A percentile compares a stretch with the other conserved stretches of the same genome.
Evolutionary conservation across 1,139 yeast species (phyloP).

Genomic region (Blastobotrys apis): DNA sequence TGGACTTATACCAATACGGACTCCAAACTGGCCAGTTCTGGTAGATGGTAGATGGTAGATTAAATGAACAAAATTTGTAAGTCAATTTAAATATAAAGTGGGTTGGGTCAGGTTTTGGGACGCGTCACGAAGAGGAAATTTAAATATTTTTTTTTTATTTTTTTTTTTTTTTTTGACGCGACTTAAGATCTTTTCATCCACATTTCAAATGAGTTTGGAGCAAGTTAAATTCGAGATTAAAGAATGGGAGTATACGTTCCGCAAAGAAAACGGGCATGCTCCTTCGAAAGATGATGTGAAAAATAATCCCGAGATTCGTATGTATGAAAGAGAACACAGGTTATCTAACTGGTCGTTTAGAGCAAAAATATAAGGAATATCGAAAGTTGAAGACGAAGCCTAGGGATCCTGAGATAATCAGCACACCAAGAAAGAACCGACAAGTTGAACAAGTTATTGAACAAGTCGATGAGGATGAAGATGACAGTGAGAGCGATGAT

Average conservation of each 20-base stretch:
- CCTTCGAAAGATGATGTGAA: constrained; percentile 57
- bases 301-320: constrained; percentile 39
- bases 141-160: too few relatives aligned
- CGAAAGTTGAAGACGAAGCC: constrained; percentile 17
- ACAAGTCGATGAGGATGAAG: constrained; percentile 6
- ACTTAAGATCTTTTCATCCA: neutral
- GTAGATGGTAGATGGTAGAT: constrained; percentile 20
- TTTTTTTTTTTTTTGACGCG: neutral
- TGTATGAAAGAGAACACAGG: neutral
- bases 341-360: constrained; percentile 33
- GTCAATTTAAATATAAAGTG: too few relatives aligned
- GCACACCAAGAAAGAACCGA: neutral
- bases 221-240: constrained; percentile 45
- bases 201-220: neutral
- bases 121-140: neutral
- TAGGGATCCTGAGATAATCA: neutral
- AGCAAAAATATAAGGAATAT: constrained; percentile 38
- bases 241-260: constrained; percentile 57
- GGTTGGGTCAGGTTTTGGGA: too few relatives aligned
- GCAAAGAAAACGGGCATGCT: constrained; percentile 40
- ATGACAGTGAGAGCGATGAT: constrained; percentile 2
- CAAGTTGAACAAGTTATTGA: too few relatives aligned
- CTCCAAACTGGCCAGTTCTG: constrained; percentile 26
- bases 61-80: neutral
- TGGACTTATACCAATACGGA: constrained; percentile 80